A percentile compares a stretch with the other conserved stretches of the same genome.
phyloP scores from a whole-genome alignment of 2,329 filamentous ascomycete genomes.

The Trichoderma atrobrunneum region DNA sequence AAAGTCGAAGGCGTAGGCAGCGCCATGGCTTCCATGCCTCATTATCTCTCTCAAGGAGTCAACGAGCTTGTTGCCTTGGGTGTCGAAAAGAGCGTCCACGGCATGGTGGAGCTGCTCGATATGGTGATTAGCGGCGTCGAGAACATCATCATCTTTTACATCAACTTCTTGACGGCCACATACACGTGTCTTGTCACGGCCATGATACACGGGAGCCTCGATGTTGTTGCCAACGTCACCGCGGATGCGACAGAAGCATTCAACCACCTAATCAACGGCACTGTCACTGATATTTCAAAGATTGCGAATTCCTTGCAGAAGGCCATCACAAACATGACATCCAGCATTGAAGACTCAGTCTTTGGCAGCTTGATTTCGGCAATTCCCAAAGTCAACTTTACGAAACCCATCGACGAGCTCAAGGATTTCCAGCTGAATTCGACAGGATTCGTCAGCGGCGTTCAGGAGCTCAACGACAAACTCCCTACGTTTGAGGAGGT shows the following conservation, averaged over 20 bases:
- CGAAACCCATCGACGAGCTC: constrained; percentile 61
- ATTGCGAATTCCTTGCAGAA: constrained; percentile 49
- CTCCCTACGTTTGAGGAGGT: constrained; percentile 83
- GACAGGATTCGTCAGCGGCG: constrained; percentile 62
- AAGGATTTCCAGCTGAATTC: constrained; percentile 67
- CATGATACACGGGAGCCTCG: constrained; percentile 73
- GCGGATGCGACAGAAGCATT: constrained; percentile 52
- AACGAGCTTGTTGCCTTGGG: constrained; percentile 80
- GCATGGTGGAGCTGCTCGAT: constrained; percentile 73
- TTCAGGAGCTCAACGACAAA: constrained; percentile 70
- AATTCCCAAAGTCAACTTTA: constrained; percentile 60
- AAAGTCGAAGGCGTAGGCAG: constrained; percentile 92
- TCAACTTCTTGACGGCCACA: constrained; percentile 86
- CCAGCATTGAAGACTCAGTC: constrained; percentile 44
- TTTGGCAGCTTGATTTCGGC: constrained; percentile 48
- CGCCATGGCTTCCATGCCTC: constrained; percentile 95
- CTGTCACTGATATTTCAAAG: constrained; percentile 58
- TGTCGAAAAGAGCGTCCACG: constrained; percentile 76
- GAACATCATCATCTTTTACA: constrained; percentile 84
- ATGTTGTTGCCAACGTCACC: constrained; percentile 57
- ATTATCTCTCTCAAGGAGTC: constrained; percentile 85
- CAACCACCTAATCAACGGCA: constrained; percentile 49
- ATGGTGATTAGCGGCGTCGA: constrained; percentile 81
- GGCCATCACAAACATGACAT: constrained; percentile 50
- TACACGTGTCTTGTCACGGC: constrained; percentile 88